A percentile compares a stretch with the other conserved stretches of the same genome.
Conservation (phyloP, 257 asterid species). For the Dorcoceras hygrometricum region DNA sequence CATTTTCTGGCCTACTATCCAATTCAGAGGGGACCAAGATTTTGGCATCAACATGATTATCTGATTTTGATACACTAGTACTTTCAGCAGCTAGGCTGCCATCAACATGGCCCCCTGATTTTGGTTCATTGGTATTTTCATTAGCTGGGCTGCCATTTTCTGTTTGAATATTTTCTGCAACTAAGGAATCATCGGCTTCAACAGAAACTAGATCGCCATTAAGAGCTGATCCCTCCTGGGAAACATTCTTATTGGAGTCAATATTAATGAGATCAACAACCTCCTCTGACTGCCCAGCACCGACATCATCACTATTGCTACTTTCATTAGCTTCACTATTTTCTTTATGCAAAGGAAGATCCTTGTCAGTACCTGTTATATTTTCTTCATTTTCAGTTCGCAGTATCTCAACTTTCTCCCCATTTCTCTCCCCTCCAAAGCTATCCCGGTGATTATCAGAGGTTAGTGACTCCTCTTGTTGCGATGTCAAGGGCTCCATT, state of each 20-base stretch:
- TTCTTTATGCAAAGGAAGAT: constrained; percentile 37
- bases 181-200: constrained; percentile 40
- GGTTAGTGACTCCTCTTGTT: constrained; percentile 51
- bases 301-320: constrained; percentile 37
- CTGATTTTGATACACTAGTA: constrained; percentile 37
- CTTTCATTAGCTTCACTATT: constrained; percentile 40
- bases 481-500: constrained; percentile 59
- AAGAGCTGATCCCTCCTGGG: constrained; percentile 35
- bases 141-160: constrained; percentile 33
- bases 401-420: constrained; percentile 41
- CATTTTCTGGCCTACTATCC: constrained; percentile 32
- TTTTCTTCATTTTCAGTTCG: constrained; percentile 40
- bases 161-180: constrained; percentile 35
- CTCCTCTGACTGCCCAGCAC: constrained; percentile 37
- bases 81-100: constrained; percentile 37
- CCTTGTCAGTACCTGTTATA: constrained; percentile 37
- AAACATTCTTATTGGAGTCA: constrained; percentile 32
- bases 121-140: constrained; percentile 40
- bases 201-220: constrained; percentile 41
- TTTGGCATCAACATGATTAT: constrained; percentile 30
- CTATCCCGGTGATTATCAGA: constrained; percentile 40
- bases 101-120: constrained; percentile 34
- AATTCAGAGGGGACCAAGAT: constrained; percentile 34
- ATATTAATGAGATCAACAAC: constrained; percentile 28
- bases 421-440: constrained; percentile 36